Base-by-base conservation (phyloP, 2,329 filamentous ascomycete genomes). In the Fusarium sp. region DNA sequence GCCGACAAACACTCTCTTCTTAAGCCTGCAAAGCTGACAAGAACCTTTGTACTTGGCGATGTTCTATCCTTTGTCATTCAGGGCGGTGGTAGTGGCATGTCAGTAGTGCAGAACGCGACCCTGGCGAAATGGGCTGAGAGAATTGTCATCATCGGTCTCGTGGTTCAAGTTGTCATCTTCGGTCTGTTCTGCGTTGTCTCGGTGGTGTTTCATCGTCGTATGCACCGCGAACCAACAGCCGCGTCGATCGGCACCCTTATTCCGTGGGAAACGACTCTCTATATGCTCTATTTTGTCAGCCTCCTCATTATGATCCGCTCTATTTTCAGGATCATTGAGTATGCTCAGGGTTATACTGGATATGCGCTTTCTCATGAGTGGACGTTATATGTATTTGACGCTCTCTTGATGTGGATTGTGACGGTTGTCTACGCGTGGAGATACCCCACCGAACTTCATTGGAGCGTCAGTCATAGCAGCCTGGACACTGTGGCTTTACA, bases 161-260 rank as follows among this genome's bases (percentile, higher is more conserved):
- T 83, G 4, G 71, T 88, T 3, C 87, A 90, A 67, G 79, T 89
- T 6, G 38, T 86, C 15, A 82, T 85, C 56, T 88, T 89, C 49
- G 79, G 80, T 3, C 75, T 87, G 47, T 89, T 89, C 67, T 76
- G 87, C 15, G 51, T 83, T 0, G 79, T 82, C 0, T 80, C 84
- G 0, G 64, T 80, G 3, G 66, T 83, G 0, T 87, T 87, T 70
- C 82, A 87, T 62, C 58, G 58, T 5, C 65, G 74, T 8, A 66
- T 75, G 34, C 24, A 48, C n/a, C 27, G 12, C n/a, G n/a, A 49
- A 2, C 61, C 56, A 10, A 52, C 56, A 18, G 27, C n/a, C 9
- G 44, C 11, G 15, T 63, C 62, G 1, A 51, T 56, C 18, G 53
- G 56, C 1, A 24, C 57, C 8, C 22, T 48, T 3, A 58, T 68